Base-by-base conservation (phyloP, 306 rosid genomes). In the Rosa chinensis region DNA sequence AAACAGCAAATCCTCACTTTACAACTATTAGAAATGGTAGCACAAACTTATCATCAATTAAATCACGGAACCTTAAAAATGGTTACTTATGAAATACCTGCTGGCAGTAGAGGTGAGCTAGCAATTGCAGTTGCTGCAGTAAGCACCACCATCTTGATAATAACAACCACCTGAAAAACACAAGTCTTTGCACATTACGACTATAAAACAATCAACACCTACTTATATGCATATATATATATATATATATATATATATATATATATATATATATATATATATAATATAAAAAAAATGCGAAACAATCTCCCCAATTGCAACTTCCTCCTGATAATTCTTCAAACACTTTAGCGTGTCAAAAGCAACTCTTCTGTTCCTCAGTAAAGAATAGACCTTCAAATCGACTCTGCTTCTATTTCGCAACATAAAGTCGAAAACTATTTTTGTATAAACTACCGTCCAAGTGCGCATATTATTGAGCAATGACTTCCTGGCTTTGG, bases 71-170 rank as follows among this genome's bases (percentile, higher is more conserved):
- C 35, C 39, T 13, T 55, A 62, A 32, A 17, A 71, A 69, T 25
- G 10, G 70, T 82, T 56, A 75, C 44, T 20, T 21, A 42, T 43
- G 8, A 23, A 47, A 72, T 82, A 91, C 97, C 97, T 79, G 89
- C 79, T 64, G 88, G 83, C 42, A 81, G 70, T 74, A 72, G 84
- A 61, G 87, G 77, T 28, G 78, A 59, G 37, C 63, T 70, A 28
- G 80, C 80, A 78, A 84, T 82, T 56, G 81, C 56, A 75, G 68
- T 89, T n/a, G 81, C 83, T 75, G 86, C 75, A 64, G 86, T 78
- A 37, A 83, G 37, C 20, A 68, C 77, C 77, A 47, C 63, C 89
- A 84, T 85, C 67, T 66, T 72, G 16, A 66, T 21, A 81, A 74
- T 3, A 68, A 75, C 37, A 8, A 68, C 44, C 72, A 47, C 72